Percentiles rank a stretch among this genome's conserved stretches.
Evolutionary conservation across 306 rosid genomes (phyloP).

Genomic region (Rubus idaeus): DNA sequence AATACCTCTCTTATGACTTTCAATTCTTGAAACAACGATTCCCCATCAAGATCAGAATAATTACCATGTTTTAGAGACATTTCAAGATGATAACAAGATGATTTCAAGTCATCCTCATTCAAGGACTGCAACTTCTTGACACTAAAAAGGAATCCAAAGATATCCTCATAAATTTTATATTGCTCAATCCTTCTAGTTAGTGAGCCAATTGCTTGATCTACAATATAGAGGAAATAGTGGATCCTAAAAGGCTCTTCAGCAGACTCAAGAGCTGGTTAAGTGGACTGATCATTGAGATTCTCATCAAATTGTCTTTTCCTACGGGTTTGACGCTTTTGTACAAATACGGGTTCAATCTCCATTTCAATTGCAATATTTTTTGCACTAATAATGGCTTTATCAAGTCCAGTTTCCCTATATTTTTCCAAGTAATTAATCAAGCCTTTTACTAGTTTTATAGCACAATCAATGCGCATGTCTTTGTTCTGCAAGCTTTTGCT

Average conservation of each 20-base stretch:
- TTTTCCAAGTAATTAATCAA: too few relatives aligned
- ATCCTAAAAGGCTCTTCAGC: not conserved
- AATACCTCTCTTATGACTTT: too few relatives aligned
- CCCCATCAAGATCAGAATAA: too few relatives aligned
- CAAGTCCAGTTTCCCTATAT: not conserved
- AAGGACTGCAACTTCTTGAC: not conserved
- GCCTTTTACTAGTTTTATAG: not conserved
- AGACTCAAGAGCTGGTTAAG: not conserved
- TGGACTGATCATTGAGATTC: not conserved
- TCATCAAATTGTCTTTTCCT: not conserved
- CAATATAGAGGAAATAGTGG: not conserved
- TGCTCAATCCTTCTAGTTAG: not conserved
- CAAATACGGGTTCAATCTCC: too few relatives aligned
- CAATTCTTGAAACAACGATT: too few relatives aligned
- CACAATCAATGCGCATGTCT: not conserved
- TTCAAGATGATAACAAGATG: too few relatives aligned
- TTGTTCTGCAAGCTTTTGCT: not conserved
- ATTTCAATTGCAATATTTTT: too few relatives aligned
- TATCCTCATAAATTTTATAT: not conserved
- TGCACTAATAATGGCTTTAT: too few relatives aligned
- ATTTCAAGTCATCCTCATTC: not conserved
- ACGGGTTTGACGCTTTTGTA: too few relatives aligned
- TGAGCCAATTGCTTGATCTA: not conserved
- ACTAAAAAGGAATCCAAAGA: not conserved
- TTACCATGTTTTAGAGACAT: too few relatives aligned